Conservation (phyloP, 2,329 filamentous ascomycete genomes). For the Paecilomyces sp. region DNA sequence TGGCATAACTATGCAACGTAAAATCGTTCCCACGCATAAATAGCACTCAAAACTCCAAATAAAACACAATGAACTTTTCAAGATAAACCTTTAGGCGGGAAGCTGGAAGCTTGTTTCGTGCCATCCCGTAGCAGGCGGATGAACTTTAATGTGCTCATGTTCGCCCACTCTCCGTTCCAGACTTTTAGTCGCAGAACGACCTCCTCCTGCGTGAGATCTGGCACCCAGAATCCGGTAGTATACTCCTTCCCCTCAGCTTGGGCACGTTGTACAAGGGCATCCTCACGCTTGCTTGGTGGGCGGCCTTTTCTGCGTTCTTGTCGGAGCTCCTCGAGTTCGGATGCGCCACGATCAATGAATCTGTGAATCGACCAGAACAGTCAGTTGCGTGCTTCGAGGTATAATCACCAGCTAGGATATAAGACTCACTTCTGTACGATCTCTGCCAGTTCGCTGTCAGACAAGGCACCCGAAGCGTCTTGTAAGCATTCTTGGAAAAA, state of each 20-base stretch:
- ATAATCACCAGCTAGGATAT: background rate
- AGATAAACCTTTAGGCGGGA: conserved; percentile 62
- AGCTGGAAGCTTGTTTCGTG: conserved; percentile 59
- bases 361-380: conserved; percentile 10
- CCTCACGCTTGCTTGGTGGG: conserved; percentile 69
- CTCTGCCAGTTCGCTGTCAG: conserved; percentile 32
- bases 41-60: conserved; percentile 8
- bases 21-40: conserved; percentile 9
- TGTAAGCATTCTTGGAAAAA: conserved; percentile 64
- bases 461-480: conserved; percentile 22
- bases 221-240: conserved; percentile 70
- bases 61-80: conserved; percentile 20
- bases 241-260: conserved; percentile 70
- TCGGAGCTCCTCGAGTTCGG: conserved; percentile 40
- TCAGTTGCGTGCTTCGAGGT: background rate
- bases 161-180: conserved; percentile 82
- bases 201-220: conserved; percentile 63
- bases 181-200: conserved; percentile 59
- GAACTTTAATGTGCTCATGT: conserved; percentile 69
- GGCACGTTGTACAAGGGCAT: conserved; percentile 66
- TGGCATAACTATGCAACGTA: background rate
- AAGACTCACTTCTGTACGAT: conserved; percentile 53
- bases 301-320: conserved; percentile 67
- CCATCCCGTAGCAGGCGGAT: conserved; percentile 64
- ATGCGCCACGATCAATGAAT: conserved; percentile 28